Base-by-base conservation (phyloP, 2,329 filamentous ascomycete species). In the Orbilia blumenaviensis region DNA sequence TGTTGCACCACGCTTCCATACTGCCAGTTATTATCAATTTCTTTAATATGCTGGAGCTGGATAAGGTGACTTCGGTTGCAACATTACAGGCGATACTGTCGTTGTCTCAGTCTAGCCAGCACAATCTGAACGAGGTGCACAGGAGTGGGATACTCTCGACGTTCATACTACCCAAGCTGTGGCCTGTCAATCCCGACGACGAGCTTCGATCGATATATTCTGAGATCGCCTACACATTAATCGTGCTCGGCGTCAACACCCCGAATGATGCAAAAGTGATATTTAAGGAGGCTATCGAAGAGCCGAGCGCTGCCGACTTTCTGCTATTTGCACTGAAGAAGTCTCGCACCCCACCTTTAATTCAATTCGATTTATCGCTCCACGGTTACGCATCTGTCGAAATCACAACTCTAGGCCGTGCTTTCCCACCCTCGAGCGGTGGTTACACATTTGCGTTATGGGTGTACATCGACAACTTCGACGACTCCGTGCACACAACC, bases 371-470 rank as follows among this genome's bases (percentile, higher is more conserved):
- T 82, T 86, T 99, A 21, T 95, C 93, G 0, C 84, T 93, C 14
- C 87, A 93, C 82, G 96, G 96, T 0, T 94, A 93, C 83, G 92
- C 92, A 12, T 97, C 95, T 0, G 88, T 98, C 77, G 96, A 99
- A 82, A 85, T 99, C 27, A 89, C 93, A 6, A 94, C 89, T n/a
- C 85, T 99, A 25, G 93, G 93, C 4, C 89, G 92, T 32, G 84
- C 89, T 1, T 99, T 99, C 80, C 96, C 95, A 9, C 93, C 95
- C 0, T 86, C 88, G 66, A 89, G 90, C 16, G 88, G 90, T 8
- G 96, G 95, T 18, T 99, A 98, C 83, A 96, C 93, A 0, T 91
- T 99, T 76, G 88, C 92, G 50, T 88, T 92, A 0, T 99, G 95
- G 95, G 88, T 97, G 58, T 89, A 91, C 18, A 88, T 99, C 74